Percentiles rank a stretch among this genome's conserved stretches.
Conservation (phyloP, 106 monocot species). For the Ottelia alismoides region DNA sequence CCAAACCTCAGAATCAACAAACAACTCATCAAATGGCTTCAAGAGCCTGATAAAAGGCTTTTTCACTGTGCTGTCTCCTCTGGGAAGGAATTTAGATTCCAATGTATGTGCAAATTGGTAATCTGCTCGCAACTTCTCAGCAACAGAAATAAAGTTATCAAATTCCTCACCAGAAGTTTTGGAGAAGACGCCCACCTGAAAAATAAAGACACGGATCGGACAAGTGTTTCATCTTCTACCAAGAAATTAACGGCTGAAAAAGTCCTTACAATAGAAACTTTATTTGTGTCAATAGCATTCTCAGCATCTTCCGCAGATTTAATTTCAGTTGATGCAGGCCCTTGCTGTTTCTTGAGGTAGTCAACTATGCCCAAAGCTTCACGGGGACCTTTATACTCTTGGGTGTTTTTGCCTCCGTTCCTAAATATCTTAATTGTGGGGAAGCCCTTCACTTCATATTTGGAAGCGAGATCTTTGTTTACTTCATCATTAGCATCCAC, state of each 20-base stretch:
- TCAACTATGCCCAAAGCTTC: conserved; percentile 74
- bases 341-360: conserved; percentile 72
- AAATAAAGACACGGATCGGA: background rate
- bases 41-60: conserved; percentile 54
- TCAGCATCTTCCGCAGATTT: conserved; percentile 47
- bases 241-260: background rate
- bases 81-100: conserved; percentile 68
- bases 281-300: conserved; percentile 37
- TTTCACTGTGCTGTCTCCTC: conserved; percentile 37
- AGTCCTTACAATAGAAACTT: conserved; percentile 54
- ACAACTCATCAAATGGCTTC: conserved; percentile 83
- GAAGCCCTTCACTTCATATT: conserved; percentile 58
- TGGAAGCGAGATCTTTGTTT: conserved; percentile 53
- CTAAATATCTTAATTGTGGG: conserved; percentile 72
- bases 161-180: conserved; percentile 55
- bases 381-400: conserved; percentile 84
- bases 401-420: conserved; percentile 53
- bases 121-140: conserved; percentile 66
- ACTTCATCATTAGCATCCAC: conserved; percentile 55
- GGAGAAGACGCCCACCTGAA: conserved; percentile 67
- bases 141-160: conserved; percentile 45
- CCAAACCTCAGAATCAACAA: conserved; percentile 61
- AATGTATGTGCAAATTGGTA: conserved; percentile 66
- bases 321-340: conserved; percentile 69
- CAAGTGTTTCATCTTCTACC: background rate